Base-by-base conservation (phyloP, 2,329 filamentous ascomycete species). In the Colletotrichum eleusines region DNA sequence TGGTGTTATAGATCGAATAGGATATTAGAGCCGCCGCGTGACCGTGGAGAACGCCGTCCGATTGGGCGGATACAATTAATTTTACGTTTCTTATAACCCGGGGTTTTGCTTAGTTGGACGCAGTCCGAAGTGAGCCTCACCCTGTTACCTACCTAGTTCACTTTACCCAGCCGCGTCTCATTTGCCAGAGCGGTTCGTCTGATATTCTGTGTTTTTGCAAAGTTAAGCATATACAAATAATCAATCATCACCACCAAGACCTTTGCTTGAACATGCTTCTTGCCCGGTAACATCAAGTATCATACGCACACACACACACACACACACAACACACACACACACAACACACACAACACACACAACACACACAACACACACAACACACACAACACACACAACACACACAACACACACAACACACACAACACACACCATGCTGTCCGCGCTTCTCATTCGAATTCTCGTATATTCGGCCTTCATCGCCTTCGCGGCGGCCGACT, bases 371-470 rank as follows among this genome's bases (percentile, higher is more conserved):
- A n/a, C n/a, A n/a, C n/a, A n/a, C n/a, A n/a, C n/a, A n/a, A n/a
- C n/a, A n/a, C n/a, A n/a, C n/a, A n/a, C n/a, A n/a, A n/a, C n/a
- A n/a, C n/a, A n/a, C n/a, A n/a, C n/a, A n/a, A n/a, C n/a, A n/a
- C n/a, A n/a, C n/a, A n/a, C n/a, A n/a, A n/a, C n/a, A n/a, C n/a
- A n/a, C n/a, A n/a, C n/a, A n/a, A n/a, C n/a, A n/a, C n/a, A n/a
- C n/a, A n/a, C n/a, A n/a, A 33, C 31, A 33, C 31, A 33, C 48
- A 48, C 28, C 33, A 67, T 67, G 64, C 58, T 40, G 23, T 42
- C 28, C 20, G 38, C 23, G 2, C 44, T 38, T 28, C n/a, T 67
- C 18, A 8, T 55, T 23, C 48, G 9, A 9, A 3, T 63, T 16
- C 20, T 67, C n/a, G 14, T 48, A 9, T 44, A 40, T 23, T 64